Conservation (phyloP, 768 basidiomycete genomes). For the Mycena chlorophos region DNA sequence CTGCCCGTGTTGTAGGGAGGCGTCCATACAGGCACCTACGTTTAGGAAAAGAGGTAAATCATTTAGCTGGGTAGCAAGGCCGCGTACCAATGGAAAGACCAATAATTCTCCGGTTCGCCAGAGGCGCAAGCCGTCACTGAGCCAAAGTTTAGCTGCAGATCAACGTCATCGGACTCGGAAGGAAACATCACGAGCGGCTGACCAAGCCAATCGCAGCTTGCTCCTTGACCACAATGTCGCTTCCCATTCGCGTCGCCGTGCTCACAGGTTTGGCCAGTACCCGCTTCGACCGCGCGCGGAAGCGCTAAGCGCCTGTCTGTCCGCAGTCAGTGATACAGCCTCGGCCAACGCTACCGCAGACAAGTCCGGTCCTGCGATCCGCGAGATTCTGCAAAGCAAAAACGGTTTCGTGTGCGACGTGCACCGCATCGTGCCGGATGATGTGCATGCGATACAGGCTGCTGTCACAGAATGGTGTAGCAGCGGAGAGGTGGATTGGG, state of each 20-base stretch:
- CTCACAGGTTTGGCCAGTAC: constrained; percentile 21
- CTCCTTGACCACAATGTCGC: constrained; percentile 7
- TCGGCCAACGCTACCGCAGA: constrained; percentile 50
- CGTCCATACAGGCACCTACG: too few species aligned
- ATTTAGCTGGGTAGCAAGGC: too few species aligned
- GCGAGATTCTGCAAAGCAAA: constrained; percentile 42
- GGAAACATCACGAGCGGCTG: too few species aligned
- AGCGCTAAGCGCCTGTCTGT: background rate
- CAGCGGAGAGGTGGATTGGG: constrained; percentile 58
- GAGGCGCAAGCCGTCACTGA: too few species aligned
- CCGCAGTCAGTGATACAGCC: constrained; percentile 79
- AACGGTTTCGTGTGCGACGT: constrained; percentile 38
- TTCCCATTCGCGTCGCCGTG: constrained; percentile 23
- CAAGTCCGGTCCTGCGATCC: constrained; percentile 66
- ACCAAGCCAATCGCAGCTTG: too few species aligned
- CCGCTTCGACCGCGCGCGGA: background rate
- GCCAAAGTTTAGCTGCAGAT: too few species aligned
- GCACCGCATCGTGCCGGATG: constrained; percentile 64
- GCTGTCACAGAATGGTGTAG: constrained; percentile 48
- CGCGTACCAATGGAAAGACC: too few species aligned
- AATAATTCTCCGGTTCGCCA: too few species aligned
- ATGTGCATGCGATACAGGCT: constrained; percentile 49
- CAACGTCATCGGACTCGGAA: too few species aligned
- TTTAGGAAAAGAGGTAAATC: too few species aligned
- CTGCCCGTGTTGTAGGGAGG: too few species aligned